phyloP scores from a whole-genome alignment of 2,329 filamentous ascomycete species.

The Aspergillus nomiae region DNA sequence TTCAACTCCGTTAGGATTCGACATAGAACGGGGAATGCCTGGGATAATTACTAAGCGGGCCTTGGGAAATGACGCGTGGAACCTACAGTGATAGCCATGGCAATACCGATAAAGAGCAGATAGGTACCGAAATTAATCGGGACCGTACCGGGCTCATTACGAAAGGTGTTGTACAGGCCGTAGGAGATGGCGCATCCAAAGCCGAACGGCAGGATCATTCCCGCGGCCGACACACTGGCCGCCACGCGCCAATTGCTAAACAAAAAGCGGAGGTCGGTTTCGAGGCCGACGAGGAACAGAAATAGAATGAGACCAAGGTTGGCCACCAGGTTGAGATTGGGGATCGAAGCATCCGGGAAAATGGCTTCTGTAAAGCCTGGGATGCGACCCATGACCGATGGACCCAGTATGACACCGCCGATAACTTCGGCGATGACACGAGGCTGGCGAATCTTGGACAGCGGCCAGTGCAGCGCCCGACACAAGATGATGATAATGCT shows the following conservation, averaged over 20 bases:
- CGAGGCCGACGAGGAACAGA: conserved; percentile 83
- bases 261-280: conserved; percentile 79
- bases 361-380: conserved; percentile 75
- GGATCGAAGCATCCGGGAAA: conserved; percentile 74
- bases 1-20: conserved; percentile 92
- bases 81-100: conserved; percentile 80
- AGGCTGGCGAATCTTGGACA: conserved; percentile 75
- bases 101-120: conserved; percentile 84
- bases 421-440: conserved; percentile 84
- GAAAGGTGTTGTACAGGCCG: conserved; percentile 77
- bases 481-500: conserved; percentile 75
- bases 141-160: conserved; percentile 56
- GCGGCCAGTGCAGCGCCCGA: conserved; percentile 72
- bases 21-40: conserved; percentile 84
- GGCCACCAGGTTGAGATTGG: conserved; percentile 73
- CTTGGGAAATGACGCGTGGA: too few relatives aligned
- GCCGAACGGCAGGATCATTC: conserved; percentile 81
- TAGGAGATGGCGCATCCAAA: conserved; percentile 78
- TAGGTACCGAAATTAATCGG: conserved; percentile 64
- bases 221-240: conserved; percentile 72
- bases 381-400: conserved; percentile 84
- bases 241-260: conserved; percentile 79
- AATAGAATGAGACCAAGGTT: conserved; percentile 84
- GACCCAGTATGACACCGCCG: conserved; percentile 81
- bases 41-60: background rate